Evolutionary conservation across 352 stramenopile genomes (phyloP), one percentile per base, ranked within the genome.

Genomic region (Phytophthora sp.): DNA sequence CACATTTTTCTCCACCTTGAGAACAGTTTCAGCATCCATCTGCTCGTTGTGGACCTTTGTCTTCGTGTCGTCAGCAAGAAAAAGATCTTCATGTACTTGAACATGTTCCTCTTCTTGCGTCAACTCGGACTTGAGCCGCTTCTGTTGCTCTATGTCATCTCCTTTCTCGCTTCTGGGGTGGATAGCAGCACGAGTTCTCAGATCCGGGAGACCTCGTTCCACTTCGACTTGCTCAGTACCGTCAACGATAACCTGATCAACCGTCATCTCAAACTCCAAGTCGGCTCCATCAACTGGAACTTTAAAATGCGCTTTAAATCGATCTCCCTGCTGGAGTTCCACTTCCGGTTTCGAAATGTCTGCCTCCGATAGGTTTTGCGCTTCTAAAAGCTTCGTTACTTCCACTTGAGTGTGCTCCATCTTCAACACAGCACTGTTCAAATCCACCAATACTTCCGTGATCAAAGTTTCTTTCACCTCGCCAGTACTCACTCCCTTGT

Each of bases 331-430:
- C 41, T 59, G 39, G 16, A 55, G 1, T 16, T 44, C 9, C 16
- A 39, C 21, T 21, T 66, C 36, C 29, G 58, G 57, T n/a, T 44
- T 52, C 4, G 20, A 26, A 45, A 2, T 33, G 23, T 63, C 58
- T 29, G 12, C 30, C 55, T 49, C 39, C 24, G 66, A 74, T 7
- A 60, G 0, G 20, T 76, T 69, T 18, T 46, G 23, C 21, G 21
- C 8, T 7, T 42, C 30, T 6, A 50, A 27, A 7, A 64, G 9
- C 18, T 67, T 46, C 23, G 42, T 38, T n/a, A 68, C 18, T 7
- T 71, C 29, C 7, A 59, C 16, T 45, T 74, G 45, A 11, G 57
- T 69, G 8, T 63, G 61, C 36, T 82, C 63, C 16, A 66, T 7
- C 23, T 71, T 55, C 30, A 71, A 3, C 24, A 55, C 27, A 44